Evolutionary conservation across 495 filamentous ascomycete species (phyloP), one percentile per base, ranked within the genome.

Genomic region (Penicillium maclennaniae): DNA sequence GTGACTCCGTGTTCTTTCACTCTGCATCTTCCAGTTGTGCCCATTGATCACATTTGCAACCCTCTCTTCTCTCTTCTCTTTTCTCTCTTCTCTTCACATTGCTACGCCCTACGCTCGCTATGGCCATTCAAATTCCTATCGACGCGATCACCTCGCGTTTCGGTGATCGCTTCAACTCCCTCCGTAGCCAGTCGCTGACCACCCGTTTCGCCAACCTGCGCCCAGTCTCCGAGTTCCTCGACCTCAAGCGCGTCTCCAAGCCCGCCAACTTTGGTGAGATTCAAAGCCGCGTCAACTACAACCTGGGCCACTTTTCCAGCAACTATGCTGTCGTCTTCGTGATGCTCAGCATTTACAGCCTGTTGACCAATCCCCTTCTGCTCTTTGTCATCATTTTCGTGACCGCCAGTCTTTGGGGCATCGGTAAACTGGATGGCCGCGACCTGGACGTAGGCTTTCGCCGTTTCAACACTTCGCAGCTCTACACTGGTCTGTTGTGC

Each of bases 271-370:
- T 97, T 60, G 82, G 72, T 60, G 93, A 97, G 66, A 82, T 88
- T 49, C 93, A 98, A 71, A 92, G 87, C 72, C 84, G 93, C 49
- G 86, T 96, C 69, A 96, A 95, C 76, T 98, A 96, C 86, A 98
- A 98, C 69, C 77, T 98, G 48, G 82, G 86, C 66, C 87, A 97
- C 77, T 98, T 96, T 79, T 92, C 91, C 49, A 97, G 90, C 87
- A 98, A 98, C 76, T 98, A 98, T 82, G 87, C 87, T 58, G 86
- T 87, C 53, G 83, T 98, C 51, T 95, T 97, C 71, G 78, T 86
- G 51, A 95, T 97, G 84, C 85, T 98, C 57, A 87, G 85, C 77
- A 88, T 98, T 78, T 98, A 98, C 82, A 86, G 88, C 66, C 70
- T 98, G 65, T 79, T 98, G 63, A 92, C 87, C 50, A 96, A 97